These are phyloP conservation scores for Lepidopterella palustris DNA, from an alignment of 495 filamentous ascomycete species.

Conservation along the genomic window DNA sequence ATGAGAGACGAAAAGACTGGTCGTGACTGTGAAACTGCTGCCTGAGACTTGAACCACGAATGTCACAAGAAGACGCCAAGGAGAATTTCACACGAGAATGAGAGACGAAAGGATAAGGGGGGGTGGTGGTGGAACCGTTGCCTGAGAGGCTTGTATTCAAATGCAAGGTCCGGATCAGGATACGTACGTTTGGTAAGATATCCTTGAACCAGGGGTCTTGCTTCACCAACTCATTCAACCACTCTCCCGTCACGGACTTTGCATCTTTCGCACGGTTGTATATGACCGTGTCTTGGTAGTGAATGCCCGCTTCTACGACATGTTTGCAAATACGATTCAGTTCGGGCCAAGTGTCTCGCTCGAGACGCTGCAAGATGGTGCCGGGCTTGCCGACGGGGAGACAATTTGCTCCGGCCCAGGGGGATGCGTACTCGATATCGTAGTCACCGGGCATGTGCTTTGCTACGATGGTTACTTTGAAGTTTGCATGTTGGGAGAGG, in stretches of 20 bases:
- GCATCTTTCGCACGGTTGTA: constrained; percentile 61
- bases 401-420: constrained; percentile 92
- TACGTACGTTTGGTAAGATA: constrained; percentile 61
- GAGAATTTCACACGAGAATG: too few relatives aligned
- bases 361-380: constrained; percentile 49
- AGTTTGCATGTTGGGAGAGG: constrained; percentile 61
- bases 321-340: constrained; percentile 47
- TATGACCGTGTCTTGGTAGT: constrained; percentile 66
- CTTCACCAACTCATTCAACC: constrained; percentile 57
- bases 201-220: constrained; percentile 77
- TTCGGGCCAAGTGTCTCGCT: constrained; percentile 40
- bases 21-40: too few relatives aligned
- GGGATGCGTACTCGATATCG: constrained; percentile 92
- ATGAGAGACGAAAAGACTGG: too few relatives aligned
- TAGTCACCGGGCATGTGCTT: constrained; percentile 99
- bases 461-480: constrained; percentile 73
- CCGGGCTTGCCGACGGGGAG: constrained; percentile 57
- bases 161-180: constrained; percentile 21
- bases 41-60: neutral
- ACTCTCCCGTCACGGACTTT: constrained; percentile 42
- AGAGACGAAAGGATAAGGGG: too few relatives aligned
- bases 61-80: neutral
- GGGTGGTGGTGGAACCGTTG: too few relatives aligned
- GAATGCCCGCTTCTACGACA: constrained; percentile 81
- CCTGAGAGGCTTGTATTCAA: neutral